These are phyloP conservation scores for Coniochaeta prunicola DNA, from an alignment of 2,329 filamentous ascomycete genomes.

Conservation along the genomic window DNA sequence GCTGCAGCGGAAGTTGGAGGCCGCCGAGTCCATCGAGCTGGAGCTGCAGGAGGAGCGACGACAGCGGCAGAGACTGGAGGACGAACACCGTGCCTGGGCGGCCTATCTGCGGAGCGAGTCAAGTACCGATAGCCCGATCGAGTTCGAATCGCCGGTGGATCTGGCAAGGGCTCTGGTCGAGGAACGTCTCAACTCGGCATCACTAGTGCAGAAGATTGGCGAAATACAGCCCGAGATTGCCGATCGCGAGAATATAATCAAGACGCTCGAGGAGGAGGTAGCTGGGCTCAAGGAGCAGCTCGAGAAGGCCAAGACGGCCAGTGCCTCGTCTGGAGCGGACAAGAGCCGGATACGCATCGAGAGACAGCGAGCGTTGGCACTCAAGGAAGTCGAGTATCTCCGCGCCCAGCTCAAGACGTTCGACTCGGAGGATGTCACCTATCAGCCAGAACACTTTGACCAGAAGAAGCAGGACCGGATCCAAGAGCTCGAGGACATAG, in stretches of 20 bases:
- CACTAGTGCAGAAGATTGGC: constrained; percentile 75
- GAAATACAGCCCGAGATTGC: constrained; percentile 69
- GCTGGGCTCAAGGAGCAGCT: constrained; percentile 57
- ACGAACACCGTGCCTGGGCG: constrained; percentile 82
- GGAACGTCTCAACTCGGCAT: constrained; percentile 72
- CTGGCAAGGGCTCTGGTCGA: constrained; percentile 78
- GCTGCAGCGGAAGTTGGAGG: constrained; percentile 68
- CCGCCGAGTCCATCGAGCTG: constrained; percentile 64
- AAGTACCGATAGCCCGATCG: constrained; percentile 50
- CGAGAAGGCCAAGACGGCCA: constrained; percentile 56
- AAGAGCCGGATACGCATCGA: constrained; percentile 72
- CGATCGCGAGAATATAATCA: constrained; percentile 71
- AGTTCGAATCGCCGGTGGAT: constrained; percentile 83
- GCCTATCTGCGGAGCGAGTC: constrained; percentile 70
- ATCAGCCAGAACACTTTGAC: constrained; percentile 75
- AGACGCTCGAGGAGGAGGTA: constrained; percentile 64
- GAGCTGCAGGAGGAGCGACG: constrained; percentile 75
- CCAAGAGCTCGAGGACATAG: constrained; percentile 73
- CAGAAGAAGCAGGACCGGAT: constrained; percentile 67
- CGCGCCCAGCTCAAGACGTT: constrained; percentile 86
- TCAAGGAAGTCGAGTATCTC: constrained; percentile 91
- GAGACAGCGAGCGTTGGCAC: constrained; percentile 73
- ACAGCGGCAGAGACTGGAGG: constrained; percentile 79
- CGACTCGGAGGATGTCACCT: constrained; percentile 79
- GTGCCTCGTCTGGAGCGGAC: constrained; percentile 44